A percentile compares a stretch with the other conserved stretches of the same genome.
Evolutionary conservation across 306 rosid genomes (phyloP).

Genomic region (Luffa aegyptiaca): DNA sequence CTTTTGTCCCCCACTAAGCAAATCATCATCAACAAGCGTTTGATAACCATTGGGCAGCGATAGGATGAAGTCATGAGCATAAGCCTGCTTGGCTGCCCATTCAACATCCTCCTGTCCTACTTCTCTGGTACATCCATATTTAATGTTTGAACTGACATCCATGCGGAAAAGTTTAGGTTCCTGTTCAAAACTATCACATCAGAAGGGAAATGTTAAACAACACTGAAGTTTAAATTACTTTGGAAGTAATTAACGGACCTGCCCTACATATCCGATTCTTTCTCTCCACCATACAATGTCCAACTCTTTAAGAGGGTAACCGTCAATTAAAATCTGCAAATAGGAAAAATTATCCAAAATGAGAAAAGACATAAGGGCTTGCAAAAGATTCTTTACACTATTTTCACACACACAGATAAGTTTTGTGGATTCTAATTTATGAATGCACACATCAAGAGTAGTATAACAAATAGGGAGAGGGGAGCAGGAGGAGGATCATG

Average conservation of each 20-base stretch:
- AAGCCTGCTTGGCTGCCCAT: slow-evolving; percentile 97
- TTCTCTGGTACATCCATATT: slow-evolving; percentile 69
- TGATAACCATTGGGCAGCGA: slow-evolving; percentile 76
- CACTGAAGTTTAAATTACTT: slow-evolving; percentile 7
- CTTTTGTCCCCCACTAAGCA: slow-evolving; percentile 95
- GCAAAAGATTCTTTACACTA: not conserved
- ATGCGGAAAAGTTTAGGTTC: slow-evolving; percentile 85
- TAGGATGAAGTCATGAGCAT: slow-evolving; percentile 77
- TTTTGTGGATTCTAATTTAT: not conserved
- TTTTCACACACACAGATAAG: not conserved
- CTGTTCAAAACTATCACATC: slow-evolving; percentile 28
- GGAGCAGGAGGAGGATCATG: not conserved
- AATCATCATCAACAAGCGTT: slow-evolving; percentile 85
- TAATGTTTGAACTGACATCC: slow-evolving; percentile 83
- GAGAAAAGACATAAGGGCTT: not conserved
- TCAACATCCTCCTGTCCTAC: slow-evolving; percentile 60
- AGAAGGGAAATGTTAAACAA: slow-evolving; percentile 7
- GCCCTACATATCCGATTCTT: slow-evolving; percentile 86
- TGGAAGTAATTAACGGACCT: slow-evolving; percentile 40
- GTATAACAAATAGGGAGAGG: not conserved
- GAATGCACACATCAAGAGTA: not conserved
- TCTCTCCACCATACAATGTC: slow-evolving; percentile 92
- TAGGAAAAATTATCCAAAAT: not conserved
- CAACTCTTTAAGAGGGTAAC: slow-evolving; percentile 54
- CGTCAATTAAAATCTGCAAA: slow-evolving; percentile 79